Percentiles rank a stretch among this genome's conserved stretches.
These are phyloP conservation scores for Fusarium tricinctum DNA, from an alignment of 2,329 filamentous ascomycete species.

Conservation along the genomic window DNA sequence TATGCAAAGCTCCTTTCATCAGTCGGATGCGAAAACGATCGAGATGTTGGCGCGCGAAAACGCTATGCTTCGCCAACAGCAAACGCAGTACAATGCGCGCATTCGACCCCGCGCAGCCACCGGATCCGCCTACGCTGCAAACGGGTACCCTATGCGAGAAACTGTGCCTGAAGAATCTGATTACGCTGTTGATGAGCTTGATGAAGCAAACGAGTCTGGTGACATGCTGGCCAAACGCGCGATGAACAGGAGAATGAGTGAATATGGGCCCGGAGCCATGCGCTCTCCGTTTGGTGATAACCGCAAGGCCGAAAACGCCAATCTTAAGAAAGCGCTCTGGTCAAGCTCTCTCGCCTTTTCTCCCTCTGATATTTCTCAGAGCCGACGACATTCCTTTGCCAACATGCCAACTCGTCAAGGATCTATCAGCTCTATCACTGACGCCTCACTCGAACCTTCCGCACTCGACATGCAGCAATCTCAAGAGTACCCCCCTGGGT, in stretches of 20 bases:
- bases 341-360: conserved; percentile 78
- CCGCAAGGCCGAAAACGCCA: conserved; percentile 70
- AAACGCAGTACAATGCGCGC: conserved; percentile 67
- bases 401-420: conserved; percentile 75
- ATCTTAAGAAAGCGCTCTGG: conserved; percentile 77
- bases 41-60: conserved; percentile 74
- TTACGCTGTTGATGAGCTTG: conserved; percentile 79
- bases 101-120: conserved; percentile 72
- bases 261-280: conserved; percentile 63
- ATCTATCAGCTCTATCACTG: conserved; percentile 72
- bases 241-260: conserved; percentile 68
- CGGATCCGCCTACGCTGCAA: conserved; percentile 66
- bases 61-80: conserved; percentile 71
- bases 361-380: conserved; percentile 75
- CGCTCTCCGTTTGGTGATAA: conserved; percentile 69
- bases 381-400: conserved; percentile 84
- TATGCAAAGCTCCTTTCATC: conserved; percentile 64
- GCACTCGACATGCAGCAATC: conserved; percentile 60
- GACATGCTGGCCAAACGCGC: conserved; percentile 63
- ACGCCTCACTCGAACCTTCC: conserved; percentile 64
- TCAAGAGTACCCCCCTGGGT: conserved; percentile 60
- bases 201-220: conserved; percentile 69
- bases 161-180: conserved; percentile 75
- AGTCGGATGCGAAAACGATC: conserved; percentile 73
- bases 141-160: conserved; percentile 71